Evolutionary conservation across 2,329 filamentous ascomycete species (phyloP).

Genomic region (Bipolaris victoriae): DNA sequence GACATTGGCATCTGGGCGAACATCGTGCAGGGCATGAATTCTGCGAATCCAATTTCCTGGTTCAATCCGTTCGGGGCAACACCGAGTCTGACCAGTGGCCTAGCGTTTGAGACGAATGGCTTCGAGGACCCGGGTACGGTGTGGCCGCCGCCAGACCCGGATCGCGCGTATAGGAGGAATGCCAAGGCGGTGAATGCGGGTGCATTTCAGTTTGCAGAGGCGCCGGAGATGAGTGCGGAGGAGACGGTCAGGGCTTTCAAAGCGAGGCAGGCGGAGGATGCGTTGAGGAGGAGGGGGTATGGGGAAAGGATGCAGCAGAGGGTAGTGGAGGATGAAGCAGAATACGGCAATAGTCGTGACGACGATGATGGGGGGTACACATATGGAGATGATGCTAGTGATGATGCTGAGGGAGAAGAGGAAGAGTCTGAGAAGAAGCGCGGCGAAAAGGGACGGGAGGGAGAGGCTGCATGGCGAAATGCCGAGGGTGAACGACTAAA

Average conservation of each 20-base stretch:
- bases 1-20: slow-evolving; percentile 78
- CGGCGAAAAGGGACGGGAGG: slow-evolving; percentile 46
- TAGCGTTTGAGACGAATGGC: slow-evolving; percentile 73
- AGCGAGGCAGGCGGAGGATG: slow-evolving; percentile 60
- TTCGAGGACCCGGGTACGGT: slow-evolving; percentile 62
- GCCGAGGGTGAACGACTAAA: slow-evolving; percentile 74
- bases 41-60: slow-evolving; percentile 67
- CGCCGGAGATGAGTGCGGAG: slow-evolving; percentile 42
- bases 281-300: slow-evolving; percentile 51
- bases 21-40: slow-evolving; percentile 77
- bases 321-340: slow-evolving; percentile 6
- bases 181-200: slow-evolving; percentile 23
- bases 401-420: slow-evolving; percentile 20
- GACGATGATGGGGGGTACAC: slow-evolving; percentile 26
- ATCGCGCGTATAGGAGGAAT: slow-evolving; percentile 43
- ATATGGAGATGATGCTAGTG: slow-evolving; percentile 31
- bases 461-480: slow-evolving; percentile 72
- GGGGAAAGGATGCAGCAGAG: slow-evolving; percentile 49
- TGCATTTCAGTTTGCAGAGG: slow-evolving; percentile 49
- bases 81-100: slow-evolving; percentile 58
- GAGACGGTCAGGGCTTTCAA: slow-evolving; percentile 61
- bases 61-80: slow-evolving; percentile 68
- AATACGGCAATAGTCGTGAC: background rate
- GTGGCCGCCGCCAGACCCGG: slow-evolving; percentile 60
- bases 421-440: slow-evolving; percentile 21